phyloP scores from a whole-genome alignment of 768 basidiomycete genomes.

The Gautieria morchelliformis region DNA sequence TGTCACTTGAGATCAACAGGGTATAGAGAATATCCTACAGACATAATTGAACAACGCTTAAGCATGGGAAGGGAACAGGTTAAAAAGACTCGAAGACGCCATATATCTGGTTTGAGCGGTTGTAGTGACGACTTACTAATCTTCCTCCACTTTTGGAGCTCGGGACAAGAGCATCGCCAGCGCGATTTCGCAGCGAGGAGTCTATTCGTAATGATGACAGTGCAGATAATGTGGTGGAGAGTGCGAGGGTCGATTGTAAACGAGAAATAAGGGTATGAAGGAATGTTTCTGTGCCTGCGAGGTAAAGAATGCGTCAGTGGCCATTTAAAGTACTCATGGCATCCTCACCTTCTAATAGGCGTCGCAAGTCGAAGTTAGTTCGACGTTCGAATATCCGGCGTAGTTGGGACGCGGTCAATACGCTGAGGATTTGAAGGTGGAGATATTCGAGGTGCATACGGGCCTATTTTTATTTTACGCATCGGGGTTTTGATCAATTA shows the following conservation, averaged over 20 bases:
- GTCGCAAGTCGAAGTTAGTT: conserved; percentile 83
- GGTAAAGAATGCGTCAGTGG: neutral
- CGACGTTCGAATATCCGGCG: conserved; percentile 78
- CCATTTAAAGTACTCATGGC: neutral
- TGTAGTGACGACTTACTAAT: conserved; percentile 18
- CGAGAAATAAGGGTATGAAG: conserved; percentile 60
- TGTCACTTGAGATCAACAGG: conserved; percentile 68
- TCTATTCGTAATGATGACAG: conserved; percentile 60
- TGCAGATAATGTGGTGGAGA: conserved; percentile 70
- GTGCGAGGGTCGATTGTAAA: conserved; percentile 71
- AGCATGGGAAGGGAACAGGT: too few species aligned
- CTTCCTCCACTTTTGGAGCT: conserved; percentile 63
- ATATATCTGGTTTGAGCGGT: neutral
- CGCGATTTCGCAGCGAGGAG: conserved; percentile 52
- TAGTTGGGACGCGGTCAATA: conserved; percentile 80
- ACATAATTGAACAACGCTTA: neutral
- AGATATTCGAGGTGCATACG: conserved; percentile 91
- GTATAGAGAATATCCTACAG: conserved; percentile 83
- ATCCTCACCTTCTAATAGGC: conserved; percentile 52
- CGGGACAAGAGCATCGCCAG: conserved; percentile 78
- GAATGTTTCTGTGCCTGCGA: conserved; percentile 71
- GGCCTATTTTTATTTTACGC: conserved; percentile 57
- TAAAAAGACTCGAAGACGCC: neutral
- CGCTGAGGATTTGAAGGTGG: conserved; percentile 85
- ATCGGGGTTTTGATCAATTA: conserved; percentile 9